A percentile compares a stretch with the other conserved stretches of the same genome.
Conservation (phyloP, 2,329 filamentous ascomycete genomes). For the Colletotrichum higginsianum region DNA sequence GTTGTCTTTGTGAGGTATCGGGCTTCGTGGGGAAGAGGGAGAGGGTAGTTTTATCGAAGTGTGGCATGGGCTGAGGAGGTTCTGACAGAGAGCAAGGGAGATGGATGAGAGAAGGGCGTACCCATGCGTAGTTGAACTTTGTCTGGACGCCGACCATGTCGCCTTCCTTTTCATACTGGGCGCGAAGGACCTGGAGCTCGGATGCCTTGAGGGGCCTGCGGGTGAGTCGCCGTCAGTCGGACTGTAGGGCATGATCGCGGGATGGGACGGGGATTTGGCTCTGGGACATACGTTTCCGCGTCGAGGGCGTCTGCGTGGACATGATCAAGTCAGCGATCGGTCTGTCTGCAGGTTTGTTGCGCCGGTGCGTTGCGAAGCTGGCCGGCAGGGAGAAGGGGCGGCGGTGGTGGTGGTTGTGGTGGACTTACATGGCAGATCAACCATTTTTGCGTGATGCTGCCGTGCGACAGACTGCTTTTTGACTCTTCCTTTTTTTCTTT, state of each 20-base stretch:
- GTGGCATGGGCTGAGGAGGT: no score
- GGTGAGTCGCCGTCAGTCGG: constrained; percentile 22
- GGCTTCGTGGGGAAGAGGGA: background rate
- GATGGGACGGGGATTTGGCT: background rate
- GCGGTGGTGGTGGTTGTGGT: background rate
- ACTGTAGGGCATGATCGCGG: background rate
- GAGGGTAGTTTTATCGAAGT: background rate
- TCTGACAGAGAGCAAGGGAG: background rate
- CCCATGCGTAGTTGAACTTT: constrained; percentile 99
- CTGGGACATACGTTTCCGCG: constrained; percentile 83
- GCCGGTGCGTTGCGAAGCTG: background rate
- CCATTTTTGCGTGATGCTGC: constrained; percentile 53
- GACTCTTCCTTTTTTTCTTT: background rate
- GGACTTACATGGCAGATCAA: constrained; percentile 65
- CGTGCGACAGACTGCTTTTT: background rate
- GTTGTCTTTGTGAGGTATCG: no score
- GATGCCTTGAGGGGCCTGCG: constrained; percentile 87
- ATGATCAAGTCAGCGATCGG: constrained; percentile 1
- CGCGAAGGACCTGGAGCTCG: constrained; percentile 91
- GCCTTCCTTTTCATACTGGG: constrained; percentile 97
- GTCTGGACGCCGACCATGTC: constrained; percentile 97
- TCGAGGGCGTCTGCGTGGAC: constrained; percentile 87
- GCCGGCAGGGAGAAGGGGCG: background rate
- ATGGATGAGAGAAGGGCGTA: constrained; percentile 58
- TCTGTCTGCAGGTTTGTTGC: constrained; percentile 20